Percentiles rank a stretch among this genome's conserved stretches.
Conservation (phyloP, 495 filamentous ascomycete species). For the Penicillium odoratum region DNA sequence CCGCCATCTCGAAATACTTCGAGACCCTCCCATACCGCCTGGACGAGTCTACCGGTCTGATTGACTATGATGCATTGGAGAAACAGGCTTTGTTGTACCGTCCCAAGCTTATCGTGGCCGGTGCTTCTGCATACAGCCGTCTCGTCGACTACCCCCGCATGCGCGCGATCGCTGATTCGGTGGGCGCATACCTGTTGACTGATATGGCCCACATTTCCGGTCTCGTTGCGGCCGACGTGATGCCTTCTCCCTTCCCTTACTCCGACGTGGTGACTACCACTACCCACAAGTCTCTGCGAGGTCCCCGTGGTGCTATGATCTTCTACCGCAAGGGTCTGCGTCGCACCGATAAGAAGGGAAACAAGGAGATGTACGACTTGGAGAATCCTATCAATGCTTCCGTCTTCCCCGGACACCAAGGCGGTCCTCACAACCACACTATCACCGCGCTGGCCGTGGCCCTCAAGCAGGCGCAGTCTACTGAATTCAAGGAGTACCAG, state of each 20-base stretch:
- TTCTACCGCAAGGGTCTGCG: conserved; percentile 94
- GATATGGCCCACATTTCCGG: conserved; percentile 99
- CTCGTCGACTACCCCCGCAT: conserved; percentile 90
- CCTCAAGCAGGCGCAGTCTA: conserved; percentile 84
- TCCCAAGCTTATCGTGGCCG: conserved; percentile 93
- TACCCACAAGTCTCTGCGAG: conserved; percentile 93
- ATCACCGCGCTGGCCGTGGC: conserved; percentile 95
- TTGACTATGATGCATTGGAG: conserved; percentile 90
- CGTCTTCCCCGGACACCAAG: conserved; percentile 98
- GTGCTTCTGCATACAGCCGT: conserved; percentile 91
- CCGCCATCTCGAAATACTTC: conserved; percentile 96
- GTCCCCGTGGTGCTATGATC: conserved; percentile 95
- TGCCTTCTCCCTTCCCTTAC: conserved; percentile 84
- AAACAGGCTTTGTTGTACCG: conserved; percentile 83
- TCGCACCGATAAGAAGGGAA: conserved; percentile 83
- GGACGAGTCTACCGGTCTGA: conserved; percentile 84
- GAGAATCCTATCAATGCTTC: conserved; percentile 93
- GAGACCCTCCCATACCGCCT: conserved; percentile 95
- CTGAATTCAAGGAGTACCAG: conserved; percentile 90
- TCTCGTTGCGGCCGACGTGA: conserved; percentile 84
- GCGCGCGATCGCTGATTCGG: conserved; percentile 81
- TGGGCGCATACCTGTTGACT: conserved; percentile 87
- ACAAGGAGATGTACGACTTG: conserved; percentile 82
- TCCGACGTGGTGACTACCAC: conserved; percentile 98
- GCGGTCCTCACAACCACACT: conserved; percentile 98